phyloP scores from a whole-genome alignment of 495 filamentous ascomycete species.

The Aspergillus cavernicola region DNA sequence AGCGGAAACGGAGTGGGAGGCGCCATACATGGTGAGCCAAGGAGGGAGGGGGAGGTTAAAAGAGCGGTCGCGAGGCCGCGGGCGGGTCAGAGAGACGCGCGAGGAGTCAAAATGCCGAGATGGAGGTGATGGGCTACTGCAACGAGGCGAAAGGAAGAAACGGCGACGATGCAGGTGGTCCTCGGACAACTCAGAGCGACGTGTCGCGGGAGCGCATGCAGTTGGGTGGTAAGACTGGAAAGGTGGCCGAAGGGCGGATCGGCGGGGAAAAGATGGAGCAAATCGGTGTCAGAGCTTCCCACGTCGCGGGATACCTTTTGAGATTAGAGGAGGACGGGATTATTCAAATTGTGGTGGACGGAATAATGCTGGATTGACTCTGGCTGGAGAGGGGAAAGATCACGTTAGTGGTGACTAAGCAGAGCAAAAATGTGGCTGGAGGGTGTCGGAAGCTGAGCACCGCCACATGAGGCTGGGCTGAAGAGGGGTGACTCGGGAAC shows the following conservation, averaged over 20 bases:
- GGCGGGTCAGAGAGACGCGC: constrained; percentile 38
- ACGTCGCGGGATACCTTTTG: constrained; percentile 7
- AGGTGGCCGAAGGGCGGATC: constrained; percentile 25
- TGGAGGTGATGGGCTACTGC: constrained; percentile 18
- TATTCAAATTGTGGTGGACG: constrained; percentile 1
- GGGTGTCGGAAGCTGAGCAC: constrained; percentile 4
- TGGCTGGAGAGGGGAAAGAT: constrained; percentile 14
- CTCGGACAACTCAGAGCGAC: constrained; percentile 21
- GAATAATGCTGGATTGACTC: constrained; percentile 5
- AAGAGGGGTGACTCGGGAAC: background rate
- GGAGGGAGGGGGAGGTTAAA: constrained; percentile 29
- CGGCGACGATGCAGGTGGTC: constrained; percentile 22
- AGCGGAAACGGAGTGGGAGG: constrained; percentile 44
- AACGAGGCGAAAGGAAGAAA: constrained; percentile 24
- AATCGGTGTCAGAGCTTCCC: constrained; percentile 20
- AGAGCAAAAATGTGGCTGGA: constrained; percentile 14
- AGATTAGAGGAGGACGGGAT: constrained; percentile 3
- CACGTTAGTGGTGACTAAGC: constrained; percentile 17
- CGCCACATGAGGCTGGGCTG: constrained; percentile 22
- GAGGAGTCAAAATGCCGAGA: constrained; percentile 19
- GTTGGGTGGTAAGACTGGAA: constrained; percentile 17
- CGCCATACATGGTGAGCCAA: constrained; percentile 56
- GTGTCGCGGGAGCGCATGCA: constrained; percentile 23
- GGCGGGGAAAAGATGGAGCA: constrained; percentile 25
- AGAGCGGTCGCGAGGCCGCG: constrained; percentile 24